Evolutionary conservation across 345 rosid species (phyloP), one percentile per base, ranked within the genome.

Genomic region (Hevea brasiliensis): DNA sequence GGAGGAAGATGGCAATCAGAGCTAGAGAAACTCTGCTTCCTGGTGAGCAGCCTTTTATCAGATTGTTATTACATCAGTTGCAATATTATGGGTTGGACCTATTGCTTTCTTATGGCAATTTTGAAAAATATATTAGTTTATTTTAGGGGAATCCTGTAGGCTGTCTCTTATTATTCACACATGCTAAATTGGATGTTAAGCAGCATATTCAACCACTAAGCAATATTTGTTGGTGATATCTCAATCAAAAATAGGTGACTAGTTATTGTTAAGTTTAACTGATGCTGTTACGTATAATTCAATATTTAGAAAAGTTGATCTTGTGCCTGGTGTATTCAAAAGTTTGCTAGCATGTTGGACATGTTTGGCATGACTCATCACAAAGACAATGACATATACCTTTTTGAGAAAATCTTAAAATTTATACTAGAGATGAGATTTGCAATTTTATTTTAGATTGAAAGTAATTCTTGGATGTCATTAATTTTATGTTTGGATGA

Each of bases 1-100:
- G 94, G 73, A 92, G 97, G 83, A 91, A 91, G 79, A 84, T 95
- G 88, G 93, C 98, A 20, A 74, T 89, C 71, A 84, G 98, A 84
- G 91, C 97, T 61, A 86, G 88, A 66, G 98, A 91, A 68, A 88
- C 90, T 66, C 59, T 91, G 79, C 88, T 82, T 82, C 96, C 97
- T 72, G 91, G 97, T 90, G 76, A 50, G 79, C 3, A 13, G 26
- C 50, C 47, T 63, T 61, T 44, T 73, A 27, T 76, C 50, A n/a
- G 27, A 57, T 64, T 23, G 10, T 71, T 50, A 15, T 50, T 14
- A 74, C 57, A 50, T 50, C 37, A 60, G 27, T 70, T 74, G 29
- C 59, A 44, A 17, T 73, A 68, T 61, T 41, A 23, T 53, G 27
- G 48, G 41, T 29, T 18, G 10, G 48, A 21, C 26, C 44, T 32